Base-by-base conservation (phyloP, 805 yeast genomes). In the Kazachstania bromeliacearum region DNA sequence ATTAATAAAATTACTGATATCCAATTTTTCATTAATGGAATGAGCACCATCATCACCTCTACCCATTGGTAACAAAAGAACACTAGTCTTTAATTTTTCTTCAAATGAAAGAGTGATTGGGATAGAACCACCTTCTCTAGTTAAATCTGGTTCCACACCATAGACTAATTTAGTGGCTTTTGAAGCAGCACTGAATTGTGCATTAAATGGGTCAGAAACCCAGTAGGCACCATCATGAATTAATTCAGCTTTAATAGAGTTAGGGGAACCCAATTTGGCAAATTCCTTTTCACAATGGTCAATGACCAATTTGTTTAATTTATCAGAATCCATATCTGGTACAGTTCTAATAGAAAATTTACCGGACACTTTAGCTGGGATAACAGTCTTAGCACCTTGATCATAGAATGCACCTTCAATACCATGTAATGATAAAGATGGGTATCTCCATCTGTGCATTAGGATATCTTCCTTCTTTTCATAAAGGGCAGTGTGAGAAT, bases 11-110 rank as follows among this genome's bases (percentile, higher is more conserved):
- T 92, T 92, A 46, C 81, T 66, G 36, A 87, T 68, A 59, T 94
- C 83, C 51, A 92, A 66, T 68, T 92, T 92, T 67, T 92, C 99
- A 59, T 92, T 92, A 53, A 92, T 87, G 16, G 96, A 85, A 62
- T 92, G 99, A 32, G 99, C 98, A 51, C 98, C 98, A 57, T 92
- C 99, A 60, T 92, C 96, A 48, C 98, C 98, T 66, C 94, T 81
- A 46, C 99, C 99, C 82, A 92, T 83, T 45, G 99, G 98, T 51
- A 92, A 74, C 54, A 92, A 70, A 45, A 92, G 69, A 23, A 88
- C 97, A 44, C 79, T 79, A 17, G 94, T 83, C 51, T 83, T 78
- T 54, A 92, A 72, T 57, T 77, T 78, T 53, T 87, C 71, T 68
- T 92, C 96, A 64, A 92, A 92, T 24, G 95, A 81, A 48, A 92